Evolutionary conservation across 805 yeast species (phyloP), one percentile per base, ranked within the genome.

Genomic region (Sungouiozyma intestinalis): DNA sequence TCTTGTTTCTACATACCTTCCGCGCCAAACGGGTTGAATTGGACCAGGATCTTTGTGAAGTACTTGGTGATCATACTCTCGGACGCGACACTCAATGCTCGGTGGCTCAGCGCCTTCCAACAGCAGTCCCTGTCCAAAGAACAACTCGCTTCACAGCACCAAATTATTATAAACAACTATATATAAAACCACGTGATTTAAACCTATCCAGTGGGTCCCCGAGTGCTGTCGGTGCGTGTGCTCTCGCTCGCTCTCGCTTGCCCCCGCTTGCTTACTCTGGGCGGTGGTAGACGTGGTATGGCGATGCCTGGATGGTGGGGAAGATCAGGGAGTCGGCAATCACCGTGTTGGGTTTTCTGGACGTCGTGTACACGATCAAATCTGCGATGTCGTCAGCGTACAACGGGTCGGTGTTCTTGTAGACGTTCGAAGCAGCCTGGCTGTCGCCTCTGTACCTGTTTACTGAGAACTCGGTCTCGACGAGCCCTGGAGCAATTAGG

Each of bases 291-390:
- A 81, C 62, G 56, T 81, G 85, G 51, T 69, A 65, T 6, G 94
- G 78, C 45, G 84, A 73, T 3, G 94, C 95, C 68, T 88, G 97
- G 67, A 83, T 80, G 37, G 79, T 73, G 15, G 95, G 85, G 67
- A 87, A 85, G 11, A 90, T 79, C 58, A 88, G 69, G 15, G 85
- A 70, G 58, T 87, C 94, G 2, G 83, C 82, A 54, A 77, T 61
- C 3, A 77, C 83, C 1, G 80, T 74, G 54, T 75, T 77, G 44
- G 65, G 65, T 51, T 67, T 72, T 66, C 82, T 73, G 2, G 81
- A 67, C 24, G 76, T 66, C 2, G 75, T 73, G 50, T 74, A 77
- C 4, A 74, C 76, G 51, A 77, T 74, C 46, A 76, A 52, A 47
- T 78, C 83, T 4, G 82, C 81, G 50, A 77, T 69, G 52, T 77